Evolutionary conservation across 805 yeast species (phyloP), one percentile per base, ranked within the genome.

Genomic region (Candida silvicultrix): DNA sequence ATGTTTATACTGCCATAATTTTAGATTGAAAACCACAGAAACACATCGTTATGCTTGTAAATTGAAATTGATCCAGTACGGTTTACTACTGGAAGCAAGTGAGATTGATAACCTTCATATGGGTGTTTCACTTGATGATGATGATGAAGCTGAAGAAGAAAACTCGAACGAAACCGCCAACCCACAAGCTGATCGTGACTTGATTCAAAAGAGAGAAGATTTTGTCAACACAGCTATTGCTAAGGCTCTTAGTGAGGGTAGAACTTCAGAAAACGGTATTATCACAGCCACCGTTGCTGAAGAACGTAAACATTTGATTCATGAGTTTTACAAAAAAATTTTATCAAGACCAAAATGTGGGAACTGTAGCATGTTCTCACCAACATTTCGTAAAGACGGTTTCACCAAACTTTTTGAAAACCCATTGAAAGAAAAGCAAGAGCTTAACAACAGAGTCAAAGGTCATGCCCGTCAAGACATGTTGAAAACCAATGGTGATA

Each of bases 361-460:
- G 59, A 89, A 90, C 67, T 94, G 99, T 77, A 88, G 89, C 39
- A 87, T 90, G 96, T 87, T 74, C 65, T 89, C 97, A 40, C 98
- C 99, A 45, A 74, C 84, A 32, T 92, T 84, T 73, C 81, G 99
- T 69, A 92, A 90, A 59, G 99, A 94, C 63, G 99, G 99, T 0
- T 84, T 81, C 61, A 78, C 90, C 50, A 94, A 95, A 71, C 81
- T 94, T 52, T 94, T 94, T 60, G 98, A 94, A 69, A 82, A 81
- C 54, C 81, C 95, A 6, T 74, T 95, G 55, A 76, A 76, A 42
- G 96, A 88, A 43, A 88, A 88, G 63, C 97, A 92, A 64, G 60
- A 77, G 44, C 73, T 84, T 45, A 83, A 84, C 67, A 94, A 94
- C 71, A 73, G 92, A 64, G 81, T 86, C 52, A 88, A 83, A 66